Evolutionary conservation across 2,329 filamentous ascomycete species (phyloP).

Genomic region (Aureobasidium sp.): DNA sequence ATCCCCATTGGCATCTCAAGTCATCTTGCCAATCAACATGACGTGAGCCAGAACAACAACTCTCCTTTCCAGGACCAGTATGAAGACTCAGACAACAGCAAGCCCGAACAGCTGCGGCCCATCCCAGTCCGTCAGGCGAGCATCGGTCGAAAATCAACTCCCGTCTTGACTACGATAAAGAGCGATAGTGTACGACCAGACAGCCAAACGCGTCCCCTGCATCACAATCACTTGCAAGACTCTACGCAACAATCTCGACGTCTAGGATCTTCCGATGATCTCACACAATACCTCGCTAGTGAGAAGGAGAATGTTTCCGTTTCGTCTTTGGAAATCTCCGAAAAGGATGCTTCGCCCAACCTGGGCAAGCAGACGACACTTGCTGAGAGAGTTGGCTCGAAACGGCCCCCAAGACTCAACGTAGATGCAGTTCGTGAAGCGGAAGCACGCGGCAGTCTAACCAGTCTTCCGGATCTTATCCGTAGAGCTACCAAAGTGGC

Average conservation of each 20-base stretch:
- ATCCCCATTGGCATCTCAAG: constrained; percentile 36
- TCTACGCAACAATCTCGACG: background rate
- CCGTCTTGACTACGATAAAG: constrained; percentile 43
- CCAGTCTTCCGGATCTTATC: constrained; percentile 87
- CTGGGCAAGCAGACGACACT: constrained; percentile 27
- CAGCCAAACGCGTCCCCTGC: constrained; percentile 8
- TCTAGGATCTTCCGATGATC: background rate
- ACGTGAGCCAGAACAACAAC: background rate
- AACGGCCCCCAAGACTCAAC: constrained; percentile 64
- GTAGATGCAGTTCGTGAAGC: constrained; percentile 75
- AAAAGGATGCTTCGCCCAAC: background rate
- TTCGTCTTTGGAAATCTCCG: background rate
- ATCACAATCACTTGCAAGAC: background rate
- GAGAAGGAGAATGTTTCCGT: background rate
- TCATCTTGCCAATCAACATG: constrained; percentile 21
- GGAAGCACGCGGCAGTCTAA: constrained; percentile 80
- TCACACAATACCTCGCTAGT: background rate
- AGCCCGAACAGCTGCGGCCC: constrained; percentile 31
- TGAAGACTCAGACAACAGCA: constrained; percentile 4
- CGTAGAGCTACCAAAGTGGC: constrained; percentile 78
- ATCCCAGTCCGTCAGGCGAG: constrained; percentile 42
- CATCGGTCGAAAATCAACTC: constrained; percentile 41
- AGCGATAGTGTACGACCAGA: constrained; percentile 30
- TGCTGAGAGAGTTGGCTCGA: constrained; percentile 37
- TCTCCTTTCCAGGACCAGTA: constrained; percentile 16